Percentiles rank a stretch among this genome's conserved stretches.
These are phyloP conservation scores for Hericium alpestre DNA, from an alignment of 768 basidiomycete species.

Conservation along the genomic window DNA sequence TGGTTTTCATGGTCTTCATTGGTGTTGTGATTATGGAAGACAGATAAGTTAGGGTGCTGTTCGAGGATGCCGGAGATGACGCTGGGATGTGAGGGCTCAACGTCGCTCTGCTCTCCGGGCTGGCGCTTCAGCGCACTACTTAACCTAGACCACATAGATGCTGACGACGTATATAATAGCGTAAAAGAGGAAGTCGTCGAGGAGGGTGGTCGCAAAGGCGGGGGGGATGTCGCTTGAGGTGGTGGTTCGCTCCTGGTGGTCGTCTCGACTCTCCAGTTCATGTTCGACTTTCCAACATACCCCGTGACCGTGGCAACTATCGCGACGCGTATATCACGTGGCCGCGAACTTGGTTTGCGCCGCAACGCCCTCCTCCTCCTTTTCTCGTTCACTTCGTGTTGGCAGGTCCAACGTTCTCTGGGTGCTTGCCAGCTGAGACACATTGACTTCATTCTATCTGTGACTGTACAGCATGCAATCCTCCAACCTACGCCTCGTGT, in stretches of 20 bases:
- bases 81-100: constrained; percentile 2
- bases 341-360: constrained; percentile 1
- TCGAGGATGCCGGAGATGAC: constrained; percentile 5
- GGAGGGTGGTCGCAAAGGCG: not conserved
- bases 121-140: constrained; percentile 11
- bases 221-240: constrained; percentile 6
- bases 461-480: not conserved
- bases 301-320: not conserved
- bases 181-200: not conserved
- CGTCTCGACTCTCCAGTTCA: not conserved
- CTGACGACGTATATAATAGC: not conserved
- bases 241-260: no score
- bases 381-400: not conserved
- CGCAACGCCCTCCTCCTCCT: not conserved
- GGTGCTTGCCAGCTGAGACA: not conserved
- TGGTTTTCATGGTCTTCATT: constrained; percentile 3
- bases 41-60: constrained; percentile 8
- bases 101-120: constrained; percentile 1
- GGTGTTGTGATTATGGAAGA: constrained; percentile 1
- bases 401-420: not conserved
- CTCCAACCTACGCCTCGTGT: not conserved
- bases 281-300: constrained; percentile 7
- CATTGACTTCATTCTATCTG: not conserved
- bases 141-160: constrained; percentile 9
- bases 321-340: constrained; percentile 5